phyloP scores from a whole-genome alignment of 306 rosid species.

The Nissolia schottii region DNA sequence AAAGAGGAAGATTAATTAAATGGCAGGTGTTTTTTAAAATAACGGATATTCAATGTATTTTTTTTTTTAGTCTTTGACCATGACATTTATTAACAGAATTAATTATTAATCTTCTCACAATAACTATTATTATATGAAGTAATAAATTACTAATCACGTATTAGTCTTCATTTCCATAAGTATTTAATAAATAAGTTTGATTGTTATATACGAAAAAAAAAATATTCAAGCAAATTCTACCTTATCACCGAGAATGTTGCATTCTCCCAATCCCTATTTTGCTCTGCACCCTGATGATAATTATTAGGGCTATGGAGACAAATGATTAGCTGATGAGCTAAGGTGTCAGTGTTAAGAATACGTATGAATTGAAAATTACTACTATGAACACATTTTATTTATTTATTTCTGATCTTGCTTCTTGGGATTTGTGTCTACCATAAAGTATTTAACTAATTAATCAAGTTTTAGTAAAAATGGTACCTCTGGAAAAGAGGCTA shows the following conservation, averaged over 20 bases:
- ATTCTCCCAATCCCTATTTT: background rate
- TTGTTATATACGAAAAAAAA: too few relatives aligned
- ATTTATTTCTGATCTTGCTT: background rate
- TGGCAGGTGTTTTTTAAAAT: too few relatives aligned
- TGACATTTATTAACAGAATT: too few relatives aligned
- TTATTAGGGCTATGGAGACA: background rate
- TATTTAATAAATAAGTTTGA: too few relatives aligned
- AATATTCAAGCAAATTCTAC: too few relatives aligned
- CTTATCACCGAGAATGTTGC: too few relatives aligned
- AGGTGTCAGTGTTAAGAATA: background rate
- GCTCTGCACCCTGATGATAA: background rate
- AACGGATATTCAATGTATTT: background rate
- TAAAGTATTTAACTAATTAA: background rate
- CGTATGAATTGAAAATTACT: too few relatives aligned
- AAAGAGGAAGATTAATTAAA: background rate
- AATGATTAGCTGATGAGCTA: background rate
- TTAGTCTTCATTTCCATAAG: too few relatives aligned
- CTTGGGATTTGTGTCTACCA: background rate
- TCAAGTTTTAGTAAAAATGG: background rate
- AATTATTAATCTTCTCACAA: too few relatives aligned
- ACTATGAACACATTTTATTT: background rate
- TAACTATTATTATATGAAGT: too few relatives aligned
- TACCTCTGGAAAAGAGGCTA: constrained; percentile 2
- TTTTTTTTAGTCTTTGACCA: too few relatives aligned
- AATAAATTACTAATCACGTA: too few relatives aligned